Base-by-base conservation (phyloP, 169 alveolate genomes). In the Cryptosporidium parvum region DNA sequence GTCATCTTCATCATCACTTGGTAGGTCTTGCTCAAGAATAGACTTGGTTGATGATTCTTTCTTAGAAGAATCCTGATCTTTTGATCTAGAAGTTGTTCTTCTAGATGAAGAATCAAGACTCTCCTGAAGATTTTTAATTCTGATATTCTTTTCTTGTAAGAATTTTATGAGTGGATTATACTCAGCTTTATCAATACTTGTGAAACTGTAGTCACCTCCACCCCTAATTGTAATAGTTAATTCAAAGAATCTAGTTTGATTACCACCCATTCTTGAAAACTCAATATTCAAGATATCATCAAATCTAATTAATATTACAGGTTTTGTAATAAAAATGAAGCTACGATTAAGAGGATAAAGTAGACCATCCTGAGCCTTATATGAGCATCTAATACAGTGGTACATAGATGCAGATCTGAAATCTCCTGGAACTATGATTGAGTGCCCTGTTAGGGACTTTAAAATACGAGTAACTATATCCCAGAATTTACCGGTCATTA, bases 311-410 rank as follows among this genome's bases (percentile, higher is more conserved):
- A 96, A 95, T 33, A 96, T 95, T 53, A 98, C 99, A 31, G 99
- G 99, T 91, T 98, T 98, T 71, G 96, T 96, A 48, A 98, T 96
- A 94, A 97, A 98, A 37, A 98, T 94, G 68, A 98, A 93, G 53
- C 97, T 94, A 67, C 97, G 97, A 92, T 96, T 96, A 71, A 98
- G 95, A 16, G 99, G 99, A 85, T 96, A 98, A 45, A 98, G 92
- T 69, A 95, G 97, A 16, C 99, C 99, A 85, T 98, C 98, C 45
- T 96, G 95, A 3, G 99, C 99, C 87, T 96, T 97, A 87, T 96
- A 97, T 56, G 99, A 97, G 93, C 99, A 98, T 69, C 98, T 96
- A 48, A 98, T 94, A 42, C 96, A 94, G 26, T 93, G 96, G 45
- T 84, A 87, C 37, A 29, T 71, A 58, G 91, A 87, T 53, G 94